These are phyloP conservation scores for Epicoccum nigrum DNA, from an alignment of 2,329 filamentous ascomycete species.

Conservation along the genomic window DNA sequence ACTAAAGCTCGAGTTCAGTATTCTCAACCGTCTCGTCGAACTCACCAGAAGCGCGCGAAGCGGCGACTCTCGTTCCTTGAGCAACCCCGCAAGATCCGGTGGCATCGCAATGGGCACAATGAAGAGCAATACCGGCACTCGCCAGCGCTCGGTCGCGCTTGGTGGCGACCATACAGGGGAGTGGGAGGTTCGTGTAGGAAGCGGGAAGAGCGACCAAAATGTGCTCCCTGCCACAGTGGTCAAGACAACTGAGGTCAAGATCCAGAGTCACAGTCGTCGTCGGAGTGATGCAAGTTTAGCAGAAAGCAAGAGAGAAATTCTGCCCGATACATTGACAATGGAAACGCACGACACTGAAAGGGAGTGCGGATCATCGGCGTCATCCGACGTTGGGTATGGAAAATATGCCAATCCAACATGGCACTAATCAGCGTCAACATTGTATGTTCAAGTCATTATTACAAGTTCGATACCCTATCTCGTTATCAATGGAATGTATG, in stretches of 20 bases:
- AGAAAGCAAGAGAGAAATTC: constrained; percentile 24
- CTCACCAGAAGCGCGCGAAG: constrained; percentile 20
- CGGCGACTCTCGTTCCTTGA: constrained; percentile 18
- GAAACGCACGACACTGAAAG: constrained; percentile 17
- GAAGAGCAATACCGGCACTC: constrained; percentile 11
- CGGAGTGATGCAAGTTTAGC: constrained; percentile 19
- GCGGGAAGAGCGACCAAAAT: constrained; percentile 15
- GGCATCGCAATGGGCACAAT: constrained; percentile 23
- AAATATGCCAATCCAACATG: constrained; percentile 19
- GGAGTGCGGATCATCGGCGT: constrained; percentile 21
- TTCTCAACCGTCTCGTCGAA: constrained; percentile 50
- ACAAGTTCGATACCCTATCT: constrained; percentile 1
- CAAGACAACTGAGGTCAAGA: constrained; percentile 30
- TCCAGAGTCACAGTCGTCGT: constrained; percentile 26
- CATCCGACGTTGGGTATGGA: constrained; percentile 20
- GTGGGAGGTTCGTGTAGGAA: constrained; percentile 24
- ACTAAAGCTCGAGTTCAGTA: constrained; percentile 60
- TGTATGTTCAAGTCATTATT: not conserved
- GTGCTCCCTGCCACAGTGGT: constrained; percentile 19
- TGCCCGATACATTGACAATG: constrained; percentile 12
- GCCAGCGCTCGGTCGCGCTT: constrained; percentile 15
- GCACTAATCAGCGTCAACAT: not conserved
- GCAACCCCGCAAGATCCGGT: constrained; percentile 12
- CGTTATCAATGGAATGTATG: not conserved
- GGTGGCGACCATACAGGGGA: constrained; percentile 11